A percentile compares a stretch with the other conserved stretches of the same genome.
Evolutionary conservation across 1,139 yeast genomes (phyloP).

Genomic region (Geotrichum citri-aurantii): DNA sequence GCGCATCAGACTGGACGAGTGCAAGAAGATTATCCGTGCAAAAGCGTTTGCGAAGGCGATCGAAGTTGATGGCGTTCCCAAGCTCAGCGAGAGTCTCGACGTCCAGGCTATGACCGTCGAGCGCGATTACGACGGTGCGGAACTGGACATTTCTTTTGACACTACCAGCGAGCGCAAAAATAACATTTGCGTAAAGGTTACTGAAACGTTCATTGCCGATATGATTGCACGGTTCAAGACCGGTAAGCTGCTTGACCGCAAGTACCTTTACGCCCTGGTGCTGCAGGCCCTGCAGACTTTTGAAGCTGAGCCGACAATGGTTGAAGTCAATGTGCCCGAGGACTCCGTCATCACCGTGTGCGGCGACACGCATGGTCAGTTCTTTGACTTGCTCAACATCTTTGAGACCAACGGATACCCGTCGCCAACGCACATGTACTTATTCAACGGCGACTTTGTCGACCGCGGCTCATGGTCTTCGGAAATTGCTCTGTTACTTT

Average conservation of each 20-base stretch:
- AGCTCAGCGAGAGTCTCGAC: constrained; percentile 43
- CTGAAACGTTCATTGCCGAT: constrained; percentile 52
- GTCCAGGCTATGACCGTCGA: constrained; percentile 45
- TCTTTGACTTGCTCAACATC: constrained; percentile 77
- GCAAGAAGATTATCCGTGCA: constrained; percentile 61
- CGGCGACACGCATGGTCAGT: constrained; percentile 98
- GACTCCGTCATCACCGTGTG: constrained; percentile 62
- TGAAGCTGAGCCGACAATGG: constrained; percentile 63
- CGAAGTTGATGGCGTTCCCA: constrained; percentile 55
- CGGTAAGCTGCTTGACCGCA: constrained; percentile 71
- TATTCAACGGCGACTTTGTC: constrained; percentile 96
- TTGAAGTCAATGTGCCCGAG: constrained; percentile 52
- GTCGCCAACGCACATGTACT: constrained; percentile 57
- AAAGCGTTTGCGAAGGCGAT: constrained; percentile 86
- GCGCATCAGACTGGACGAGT: constrained; percentile 54
- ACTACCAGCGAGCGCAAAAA: constrained; percentile 28
- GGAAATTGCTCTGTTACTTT: constrained; percentile 82
- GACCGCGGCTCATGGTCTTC: constrained; percentile 99
- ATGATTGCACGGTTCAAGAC: constrained; percentile 65
- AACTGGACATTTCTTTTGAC: constrained; percentile 42
- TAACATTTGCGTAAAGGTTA: constrained; percentile 30
- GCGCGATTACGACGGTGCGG: constrained; percentile 61
- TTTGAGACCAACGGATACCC: constrained; percentile 72
- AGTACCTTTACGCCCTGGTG: constrained; percentile 78
- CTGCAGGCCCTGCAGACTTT: constrained; percentile 66